Percentiles rank a stretch among this genome's conserved stretches.
Conservation (phyloP, 2,329 filamentous ascomycete genomes). For the Fusarium odoratissimum region DNA sequence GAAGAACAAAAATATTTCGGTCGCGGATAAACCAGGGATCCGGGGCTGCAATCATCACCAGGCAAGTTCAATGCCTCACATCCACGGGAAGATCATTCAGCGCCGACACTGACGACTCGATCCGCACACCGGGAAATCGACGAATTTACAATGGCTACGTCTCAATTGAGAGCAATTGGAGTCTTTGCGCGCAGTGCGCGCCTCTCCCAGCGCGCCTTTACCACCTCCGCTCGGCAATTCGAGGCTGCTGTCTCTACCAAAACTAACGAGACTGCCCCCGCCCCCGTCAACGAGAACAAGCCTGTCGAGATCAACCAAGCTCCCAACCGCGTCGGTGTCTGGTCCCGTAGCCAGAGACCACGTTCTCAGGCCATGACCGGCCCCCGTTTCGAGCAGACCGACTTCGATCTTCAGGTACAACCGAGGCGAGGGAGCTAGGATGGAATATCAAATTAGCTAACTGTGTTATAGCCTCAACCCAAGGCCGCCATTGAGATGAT, state of each 20-base stretch:
- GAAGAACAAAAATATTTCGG: constrained; percentile 39
- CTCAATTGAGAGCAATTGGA: constrained; percentile 59
- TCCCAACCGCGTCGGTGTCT: constrained; percentile 83
- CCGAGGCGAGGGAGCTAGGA: constrained; percentile 2
- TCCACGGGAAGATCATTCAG: constrained; percentile 32
- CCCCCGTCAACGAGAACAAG: constrained; percentile 56
- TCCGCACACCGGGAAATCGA: constrained; percentile 43
- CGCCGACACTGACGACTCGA: constrained; percentile 43
- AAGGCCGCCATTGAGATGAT: constrained; percentile 93
- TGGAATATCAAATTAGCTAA: constrained; percentile 34
- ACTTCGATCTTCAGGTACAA: constrained; percentile 89
- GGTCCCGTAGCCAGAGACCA: constrained; percentile 88
- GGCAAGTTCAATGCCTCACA: constrained; percentile 41
- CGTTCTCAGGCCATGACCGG: constrained; percentile 88
- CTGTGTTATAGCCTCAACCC: constrained; percentile 77
- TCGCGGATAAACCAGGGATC: constrained; percentile 39
- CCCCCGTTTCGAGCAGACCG: constrained; percentile 96
- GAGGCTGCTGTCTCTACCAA: constrained; percentile 56
- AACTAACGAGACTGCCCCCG: constrained; percentile 56
- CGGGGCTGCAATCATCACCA: constrained; percentile 19
- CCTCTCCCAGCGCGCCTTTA: constrained; percentile 60
- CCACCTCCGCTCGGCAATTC: constrained; percentile 59
- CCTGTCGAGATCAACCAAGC: constrained; percentile 75
- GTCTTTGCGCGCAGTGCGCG: constrained; percentile 59
- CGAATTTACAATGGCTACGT: constrained; percentile 54